Percentiles rank a stretch among this genome's conserved stretches.
Evolutionary conservation across 2,329 filamentous ascomycete species (phyloP).

Genomic region (Ophiosphaerella herpotricha): DNA sequence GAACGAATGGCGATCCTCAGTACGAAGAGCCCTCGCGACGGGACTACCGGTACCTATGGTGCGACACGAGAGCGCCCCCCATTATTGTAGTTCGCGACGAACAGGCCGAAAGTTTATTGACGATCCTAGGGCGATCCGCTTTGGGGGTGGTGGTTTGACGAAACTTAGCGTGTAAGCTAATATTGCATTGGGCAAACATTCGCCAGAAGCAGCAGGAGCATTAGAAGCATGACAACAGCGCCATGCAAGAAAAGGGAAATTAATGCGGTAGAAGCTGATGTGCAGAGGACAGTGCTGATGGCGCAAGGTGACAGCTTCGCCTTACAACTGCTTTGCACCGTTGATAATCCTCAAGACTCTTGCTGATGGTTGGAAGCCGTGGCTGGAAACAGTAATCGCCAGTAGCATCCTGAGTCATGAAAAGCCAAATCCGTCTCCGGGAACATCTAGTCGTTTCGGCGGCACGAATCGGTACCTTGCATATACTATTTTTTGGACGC

Average conservation of each 20-base stretch:
- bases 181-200: constrained; percentile 30
- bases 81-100: constrained; percentile 30
- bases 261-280: constrained; percentile 5
- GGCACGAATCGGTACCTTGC: constrained; percentile 22
- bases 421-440: constrained; percentile 17
- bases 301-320: background rate
- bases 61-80: constrained; percentile 20
- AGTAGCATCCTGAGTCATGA: constrained; percentile 21
- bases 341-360: background rate
- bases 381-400: background rate
- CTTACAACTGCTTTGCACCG: background rate
- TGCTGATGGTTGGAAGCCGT: background rate
- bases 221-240: constrained; percentile 16
- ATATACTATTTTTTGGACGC: constrained; percentile 25
- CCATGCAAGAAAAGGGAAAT: constrained; percentile 6
- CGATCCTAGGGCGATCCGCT: constrained; percentile 25
- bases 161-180: constrained; percentile 26
- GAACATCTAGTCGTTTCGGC: constrained; percentile 26
- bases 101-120: constrained; percentile 30
- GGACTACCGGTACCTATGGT: constrained; percentile 7
- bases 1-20: constrained; percentile 17
- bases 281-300: background rate
- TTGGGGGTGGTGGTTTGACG: constrained; percentile 31
- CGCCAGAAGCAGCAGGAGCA: constrained; percentile 12
- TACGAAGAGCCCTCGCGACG: constrained; percentile 26